phyloP scores from a whole-genome alignment of 257 asterid species.

The Rubia yunnanensis region DNA sequence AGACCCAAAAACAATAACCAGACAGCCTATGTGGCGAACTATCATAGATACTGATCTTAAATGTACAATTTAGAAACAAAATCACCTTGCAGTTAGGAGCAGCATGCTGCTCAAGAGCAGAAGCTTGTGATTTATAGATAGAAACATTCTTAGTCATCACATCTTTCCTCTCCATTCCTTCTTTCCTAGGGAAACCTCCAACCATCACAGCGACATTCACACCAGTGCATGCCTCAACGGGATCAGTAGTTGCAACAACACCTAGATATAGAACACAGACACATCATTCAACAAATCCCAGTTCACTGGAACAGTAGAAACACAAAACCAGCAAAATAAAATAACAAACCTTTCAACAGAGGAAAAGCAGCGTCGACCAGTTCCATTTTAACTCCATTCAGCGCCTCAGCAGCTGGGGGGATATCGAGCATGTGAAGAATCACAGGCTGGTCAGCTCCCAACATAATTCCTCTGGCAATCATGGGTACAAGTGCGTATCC shows the following conservation, averaged over 20 bases:
- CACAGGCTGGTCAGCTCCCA: conserved; percentile 88
- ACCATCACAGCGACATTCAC: conserved; percentile 88
- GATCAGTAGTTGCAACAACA: conserved; percentile 93
- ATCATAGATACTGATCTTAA: background rate
- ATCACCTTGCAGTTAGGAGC: conserved; percentile 90
- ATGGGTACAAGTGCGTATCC: conserved; percentile 93
- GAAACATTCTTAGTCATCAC: conserved; percentile 95
- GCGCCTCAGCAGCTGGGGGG: conserved; percentile 83
- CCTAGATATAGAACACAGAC: conserved; percentile 28
- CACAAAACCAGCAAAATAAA: background rate
- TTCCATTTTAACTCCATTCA: conserved; percentile 91
- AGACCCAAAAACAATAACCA: background rate
- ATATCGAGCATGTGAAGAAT: conserved; percentile 94
- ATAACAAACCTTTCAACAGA: conserved; percentile 62
- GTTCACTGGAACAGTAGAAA: background rate
- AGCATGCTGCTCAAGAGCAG: conserved; percentile 88
- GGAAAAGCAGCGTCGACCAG: conserved; percentile 90
- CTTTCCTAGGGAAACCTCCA: conserved; percentile 98
- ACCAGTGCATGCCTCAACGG: conserved; percentile 74
- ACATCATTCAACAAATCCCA: background rate
- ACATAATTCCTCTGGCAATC: conserved; percentile 92
- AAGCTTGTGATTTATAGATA: conserved; percentile 87
- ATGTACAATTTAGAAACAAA: background rate
- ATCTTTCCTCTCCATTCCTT: conserved; percentile 96
- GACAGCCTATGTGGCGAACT: background rate